Conservation (phyloP, 441 rosid species). For the Arabidopsis hybrid region DNA sequence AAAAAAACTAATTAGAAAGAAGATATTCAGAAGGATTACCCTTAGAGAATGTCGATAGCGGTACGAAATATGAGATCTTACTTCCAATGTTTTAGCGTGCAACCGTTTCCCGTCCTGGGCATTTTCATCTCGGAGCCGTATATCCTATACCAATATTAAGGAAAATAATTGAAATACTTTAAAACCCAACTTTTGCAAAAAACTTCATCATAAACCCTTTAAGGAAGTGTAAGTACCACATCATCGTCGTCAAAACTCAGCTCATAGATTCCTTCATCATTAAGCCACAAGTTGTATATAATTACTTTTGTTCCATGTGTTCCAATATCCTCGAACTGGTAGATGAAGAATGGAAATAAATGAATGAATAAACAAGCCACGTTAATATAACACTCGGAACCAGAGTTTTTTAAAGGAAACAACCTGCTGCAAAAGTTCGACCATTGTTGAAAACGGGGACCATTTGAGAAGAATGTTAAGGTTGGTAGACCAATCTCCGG, state of each 20-base stretch:
- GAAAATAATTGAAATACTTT: neutral
- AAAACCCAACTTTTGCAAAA: neutral
- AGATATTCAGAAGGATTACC: slow-evolving; percentile 52
- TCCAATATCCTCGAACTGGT: slow-evolving; percentile 87
- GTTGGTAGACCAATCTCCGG: slow-evolving; percentile 83
- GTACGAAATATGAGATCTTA: slow-evolving; percentile 82
- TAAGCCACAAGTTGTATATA: slow-evolving; percentile 93
- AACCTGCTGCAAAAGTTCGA: slow-evolving; percentile 87
- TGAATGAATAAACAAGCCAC: neutral
- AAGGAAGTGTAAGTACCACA: slow-evolving; percentile 57
- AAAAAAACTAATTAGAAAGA: slow-evolving; percentile 10
- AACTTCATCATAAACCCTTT: slow-evolving; percentile 1
- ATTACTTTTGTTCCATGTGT: slow-evolving; percentile 85
- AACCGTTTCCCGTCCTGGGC: slow-evolving; percentile 48
- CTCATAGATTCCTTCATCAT: slow-evolving; percentile 86
- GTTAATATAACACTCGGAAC: neutral
- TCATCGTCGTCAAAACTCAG: slow-evolving; percentile 90
- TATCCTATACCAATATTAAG: slow-evolving; percentile 56
- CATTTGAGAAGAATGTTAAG: slow-evolving; percentile 86
- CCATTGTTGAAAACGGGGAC: slow-evolving; percentile 90
- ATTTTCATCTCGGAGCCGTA: slow-evolving; percentile 83
- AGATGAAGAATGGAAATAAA: slow-evolving; percentile 34
- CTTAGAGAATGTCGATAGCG: slow-evolving; percentile 72
- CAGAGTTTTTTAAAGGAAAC: neutral
- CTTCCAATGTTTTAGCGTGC: slow-evolving; percentile 51